These are phyloP conservation scores for Fremontodendron californicum DNA, from an alignment of 345 rosid genomes.

Conservation along the genomic window DNA sequence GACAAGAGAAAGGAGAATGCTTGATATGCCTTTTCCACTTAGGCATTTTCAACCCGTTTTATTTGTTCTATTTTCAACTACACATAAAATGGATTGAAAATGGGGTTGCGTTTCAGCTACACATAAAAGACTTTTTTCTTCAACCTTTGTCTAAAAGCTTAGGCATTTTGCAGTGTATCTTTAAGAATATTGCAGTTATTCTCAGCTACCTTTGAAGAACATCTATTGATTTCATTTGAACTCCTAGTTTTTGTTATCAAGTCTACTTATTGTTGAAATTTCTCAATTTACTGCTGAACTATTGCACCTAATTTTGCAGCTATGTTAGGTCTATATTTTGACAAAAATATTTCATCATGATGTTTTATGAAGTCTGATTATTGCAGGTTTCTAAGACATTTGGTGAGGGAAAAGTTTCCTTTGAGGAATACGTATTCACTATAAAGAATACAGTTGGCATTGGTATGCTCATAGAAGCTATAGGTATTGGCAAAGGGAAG, in stretches of 20 bases:
- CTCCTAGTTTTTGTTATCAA: neutral
- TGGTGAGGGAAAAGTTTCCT: slow-evolving; percentile 50
- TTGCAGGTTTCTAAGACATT: slow-evolving; percentile 50
- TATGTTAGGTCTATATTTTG: neutral
- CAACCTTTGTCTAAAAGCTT: neutral
- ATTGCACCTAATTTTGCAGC: neutral
- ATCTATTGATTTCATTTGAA: neutral
- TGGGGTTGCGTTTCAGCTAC: neutral
- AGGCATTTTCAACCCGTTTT: neutral
- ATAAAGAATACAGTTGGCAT: slow-evolving; percentile 34
- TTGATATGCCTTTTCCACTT: neutral
- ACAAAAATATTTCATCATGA: neutral
- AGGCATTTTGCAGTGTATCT: neutral
- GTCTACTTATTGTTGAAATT: neutral
- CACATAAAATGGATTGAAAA: neutral
- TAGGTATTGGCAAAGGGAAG: slow-evolving; percentile 47
- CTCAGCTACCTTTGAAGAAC: neutral
- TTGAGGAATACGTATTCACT: slow-evolving; percentile 40
- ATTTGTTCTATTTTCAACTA: neutral
- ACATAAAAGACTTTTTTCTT: neutral
- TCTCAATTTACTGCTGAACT: neutral
- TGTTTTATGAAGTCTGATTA: slow-evolving; percentile 3
- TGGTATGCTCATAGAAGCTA: slow-evolving; percentile 33
- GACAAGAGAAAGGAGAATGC: neutral
- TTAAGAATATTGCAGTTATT: neutral